These are phyloP conservation scores for Andalucia godoyi DNA, from an alignment of 78 protist genomes.

Conservation along the genomic window DNA sequence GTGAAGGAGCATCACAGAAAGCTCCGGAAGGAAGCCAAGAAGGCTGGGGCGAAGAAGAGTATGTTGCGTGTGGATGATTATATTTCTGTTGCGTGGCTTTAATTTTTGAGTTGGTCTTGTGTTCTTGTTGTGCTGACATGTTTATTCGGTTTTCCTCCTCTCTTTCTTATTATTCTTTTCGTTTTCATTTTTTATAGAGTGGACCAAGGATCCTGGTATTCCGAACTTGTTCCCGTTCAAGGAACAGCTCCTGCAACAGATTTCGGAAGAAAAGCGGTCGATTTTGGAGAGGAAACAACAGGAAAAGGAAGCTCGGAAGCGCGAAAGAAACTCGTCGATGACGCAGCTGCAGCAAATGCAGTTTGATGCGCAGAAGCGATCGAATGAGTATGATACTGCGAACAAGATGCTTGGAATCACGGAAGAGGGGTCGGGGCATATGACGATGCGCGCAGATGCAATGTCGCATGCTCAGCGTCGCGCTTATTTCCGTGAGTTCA, in stretches of 20 bases:
- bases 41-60: background rate
- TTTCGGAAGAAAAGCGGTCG: slow-evolving; percentile 18
- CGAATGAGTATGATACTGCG: background rate
- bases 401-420: too few relatives aligned
- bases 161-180: background rate
- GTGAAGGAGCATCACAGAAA: slow-evolving; percentile 35
- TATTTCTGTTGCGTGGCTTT: too few relatives aligned
- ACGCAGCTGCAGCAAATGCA: background rate
- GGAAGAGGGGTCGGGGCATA: background rate
- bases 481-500: slow-evolving; percentile 72
- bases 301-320: background rate
- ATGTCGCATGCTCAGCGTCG: too few relatives aligned
- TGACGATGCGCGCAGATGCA: background rate
- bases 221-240: slow-evolving; percentile 80
- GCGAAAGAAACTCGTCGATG: background rate
- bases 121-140: too few relatives aligned
- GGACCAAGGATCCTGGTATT: slow-evolving; percentile 80
- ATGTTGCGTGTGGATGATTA: too few relatives aligned
- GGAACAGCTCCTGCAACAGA: slow-evolving; percentile 50
- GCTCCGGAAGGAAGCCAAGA: background rate
- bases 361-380: background rate
- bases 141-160: too few relatives aligned
- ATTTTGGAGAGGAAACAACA: slow-evolving; percentile 11
- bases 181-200: background rate
- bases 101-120: too few relatives aligned